Percentiles rank a stretch among this genome's conserved stretches.
Evolutionary conservation across 1,284 basidiomycete species (phyloP).

Genomic region (Cutaneotrichosporon sp.): DNA sequence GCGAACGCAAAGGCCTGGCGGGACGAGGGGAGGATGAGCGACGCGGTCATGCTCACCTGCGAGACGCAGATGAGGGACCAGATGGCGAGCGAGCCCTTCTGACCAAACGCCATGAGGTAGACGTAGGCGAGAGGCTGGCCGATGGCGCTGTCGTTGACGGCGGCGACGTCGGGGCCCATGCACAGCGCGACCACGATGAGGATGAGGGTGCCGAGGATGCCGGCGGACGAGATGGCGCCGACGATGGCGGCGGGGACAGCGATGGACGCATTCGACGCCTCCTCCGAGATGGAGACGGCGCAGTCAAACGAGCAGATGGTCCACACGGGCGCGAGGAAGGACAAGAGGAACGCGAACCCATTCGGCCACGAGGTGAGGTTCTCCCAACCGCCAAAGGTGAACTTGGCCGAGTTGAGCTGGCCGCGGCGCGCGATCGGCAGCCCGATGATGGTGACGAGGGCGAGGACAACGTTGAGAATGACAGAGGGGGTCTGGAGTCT

Average conservation of each 20-base stretch:
- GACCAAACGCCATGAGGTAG: constrained; percentile 49
- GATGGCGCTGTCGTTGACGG: constrained; percentile 62
- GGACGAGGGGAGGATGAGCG: constrained; percentile 51
- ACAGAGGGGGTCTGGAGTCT: constrained; percentile 71
- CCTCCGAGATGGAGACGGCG: constrained; percentile 75
- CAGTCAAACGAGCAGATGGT: constrained; percentile 65
- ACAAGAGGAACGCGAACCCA: constrained; percentile 73
- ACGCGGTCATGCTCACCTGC: constrained; percentile 43
- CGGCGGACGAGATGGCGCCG: constrained; percentile 61
- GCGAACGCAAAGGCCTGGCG: constrained; percentile 68
- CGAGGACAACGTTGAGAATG: constrained; percentile 67
- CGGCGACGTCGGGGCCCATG: constrained; percentile 62
- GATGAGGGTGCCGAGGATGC: constrained; percentile 61
- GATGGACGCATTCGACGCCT: constrained; percentile 64
- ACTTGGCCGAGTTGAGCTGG: constrained; percentile 66
- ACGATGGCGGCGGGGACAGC: constrained; percentile 73
- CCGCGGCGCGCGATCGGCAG: constrained; percentile 69
- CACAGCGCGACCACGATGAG: constrained; percentile 39
- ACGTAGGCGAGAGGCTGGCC: constrained; percentile 63
- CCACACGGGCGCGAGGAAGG: constrained; percentile 75
- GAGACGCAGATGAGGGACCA: constrained; percentile 46
- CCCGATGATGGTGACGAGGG: constrained; percentile 71
- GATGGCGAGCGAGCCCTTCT: constrained; percentile 50
- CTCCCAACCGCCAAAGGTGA: constrained; percentile 54
- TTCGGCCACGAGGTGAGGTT: constrained; percentile 65